Base-by-base conservation (phyloP, 768 basidiomycete genomes). In the Dacryopinax primogenitus region DNA sequence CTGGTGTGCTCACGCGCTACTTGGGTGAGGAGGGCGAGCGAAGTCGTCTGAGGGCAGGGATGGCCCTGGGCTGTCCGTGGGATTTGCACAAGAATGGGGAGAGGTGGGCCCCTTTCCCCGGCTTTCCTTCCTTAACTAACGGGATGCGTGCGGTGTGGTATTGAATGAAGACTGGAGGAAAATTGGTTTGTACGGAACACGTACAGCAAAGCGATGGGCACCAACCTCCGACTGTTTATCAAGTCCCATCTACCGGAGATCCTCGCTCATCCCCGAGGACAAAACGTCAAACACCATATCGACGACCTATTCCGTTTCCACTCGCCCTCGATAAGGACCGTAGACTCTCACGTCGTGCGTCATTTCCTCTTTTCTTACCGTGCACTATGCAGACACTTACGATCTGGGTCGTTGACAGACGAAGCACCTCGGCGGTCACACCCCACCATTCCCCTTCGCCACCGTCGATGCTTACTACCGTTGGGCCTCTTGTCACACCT, bases 1-100 rank as follows among this genome's bases (percentile, higher is more conserved):
- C 93, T 41, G 91, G 90, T 72, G 88, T 97, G 35, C 76, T 98
- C 69, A 88, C 92, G 35, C 82, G 90, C 67, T 96, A 96, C 74
- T 77, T 94, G 62, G 92, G 88, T 3, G 87, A 95, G 75, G 88
- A 95, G 72, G 85, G 88, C 16, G 78, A 78, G 36, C 70, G 77
- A 23, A 82, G 83, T 70, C 82, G 87, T 66, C 73, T 92, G 34
- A 75, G 74, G 64, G 83, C 85, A 2, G 88, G 83, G 33, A 86
- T 85, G 75, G 83, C 81, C 16, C 76, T 92, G 18, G 89, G 78
- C 72, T 89, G 90, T 75, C 82, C 82, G 21, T 83, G 82, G 82
- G 74, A 82, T 67, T 68, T 81, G 58, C 65, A 68, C 7, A 73
- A 72, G 58, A 81, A 80, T 70, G 71, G 70, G 30, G 65, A 65